A percentile compares a stretch with the other conserved stretches of the same genome.
Evolutionary conservation across 768 basidiomycete genomes (phyloP).

Genomic region (Cubamyces sp.): DNA sequence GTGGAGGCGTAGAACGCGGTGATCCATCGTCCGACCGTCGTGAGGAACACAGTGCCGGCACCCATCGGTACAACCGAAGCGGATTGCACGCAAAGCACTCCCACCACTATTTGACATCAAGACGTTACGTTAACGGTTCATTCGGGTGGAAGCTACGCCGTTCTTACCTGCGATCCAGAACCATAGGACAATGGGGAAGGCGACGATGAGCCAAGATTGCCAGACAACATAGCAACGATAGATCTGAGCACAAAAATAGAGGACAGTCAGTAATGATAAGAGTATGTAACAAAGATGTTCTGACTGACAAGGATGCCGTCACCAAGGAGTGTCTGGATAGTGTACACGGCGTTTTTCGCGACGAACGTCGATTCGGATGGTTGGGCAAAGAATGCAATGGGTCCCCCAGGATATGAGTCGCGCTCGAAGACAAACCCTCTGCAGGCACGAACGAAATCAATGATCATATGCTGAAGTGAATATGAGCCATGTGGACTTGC

Average conservation of each 20-base stretch:
- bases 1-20: conserved; percentile 30
- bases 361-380: conserved; percentile 35
- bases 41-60: conserved; percentile 23
- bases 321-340: conserved; percentile 34
- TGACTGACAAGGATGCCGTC: conserved; percentile 34
- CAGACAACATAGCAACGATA: conserved; percentile 34
- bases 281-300: too few species aligned
- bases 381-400: conserved; percentile 33
- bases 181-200: conserved; percentile 26
- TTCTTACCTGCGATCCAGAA: conserved; percentile 10
- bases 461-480: background rate
- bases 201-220: conserved; percentile 25
- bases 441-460: background rate
- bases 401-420: conserved; percentile 24
- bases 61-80: conserved; percentile 16
- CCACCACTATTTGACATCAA: conserved; percentile 8
- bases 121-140: background rate
- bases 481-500: background rate
- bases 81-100: conserved; percentile 26
- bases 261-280: too few species aligned
- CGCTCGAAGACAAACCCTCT: conserved; percentile 33
- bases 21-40: conserved; percentile 29
- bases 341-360: conserved; percentile 32
- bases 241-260: conserved; percentile 20
- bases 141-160: background rate